Base-by-base conservation (phyloP, 2,329 filamentous ascomycete genomes). In the Ceratocystis ficicola region DNA sequence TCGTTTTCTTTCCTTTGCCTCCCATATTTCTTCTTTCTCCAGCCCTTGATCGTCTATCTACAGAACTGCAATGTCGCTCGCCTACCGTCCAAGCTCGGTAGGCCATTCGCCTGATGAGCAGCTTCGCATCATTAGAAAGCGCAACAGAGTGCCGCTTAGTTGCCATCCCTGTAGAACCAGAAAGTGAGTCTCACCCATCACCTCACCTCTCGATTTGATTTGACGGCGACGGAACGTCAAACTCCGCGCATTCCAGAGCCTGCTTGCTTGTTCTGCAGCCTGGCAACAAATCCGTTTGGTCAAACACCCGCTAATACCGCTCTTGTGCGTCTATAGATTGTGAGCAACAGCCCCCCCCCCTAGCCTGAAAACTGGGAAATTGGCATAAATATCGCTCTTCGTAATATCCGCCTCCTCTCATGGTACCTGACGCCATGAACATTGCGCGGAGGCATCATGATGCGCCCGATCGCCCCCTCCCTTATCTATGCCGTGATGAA, bases 91-190 rank as follows among this genome's bases (percentile, higher is more conserved):
- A 36, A 89, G 87, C 65, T 86, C 86, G 67, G 84, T 87, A 69
- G 81, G 79, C 28, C 87, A 88, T 69, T 95, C 91, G 57, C 90
- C 92, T 44, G 90, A 96, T 74, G 85, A 89, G 64, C 88, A 93
- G 70, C 95, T 89, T 72, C 85, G 90, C 71, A 87, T 96, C 63
- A 89, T 96, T 68, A 86, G 93, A 70, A 95, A 95, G 78, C 85
- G 93, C 74, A 96, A 97, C 73, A 83, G 93, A 68, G 87, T 96
- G 17, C 93, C 93, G 60, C 80, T 97, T 62, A 96, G 91, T 72
- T 97, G 93, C 75, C 89, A 87, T 70, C 90, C 92, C 41, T 97
- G 93, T 76, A 83, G 93, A 73, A 89, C 92, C 72, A 86, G 92
- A 78, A 97, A 97, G 89, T 94, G 78, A 78, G 82, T 74, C 44